These are phyloP conservation scores for Sclerotinia nivalis DNA, from an alignment of 2,329 filamentous ascomycete genomes.

Conservation along the genomic window DNA sequence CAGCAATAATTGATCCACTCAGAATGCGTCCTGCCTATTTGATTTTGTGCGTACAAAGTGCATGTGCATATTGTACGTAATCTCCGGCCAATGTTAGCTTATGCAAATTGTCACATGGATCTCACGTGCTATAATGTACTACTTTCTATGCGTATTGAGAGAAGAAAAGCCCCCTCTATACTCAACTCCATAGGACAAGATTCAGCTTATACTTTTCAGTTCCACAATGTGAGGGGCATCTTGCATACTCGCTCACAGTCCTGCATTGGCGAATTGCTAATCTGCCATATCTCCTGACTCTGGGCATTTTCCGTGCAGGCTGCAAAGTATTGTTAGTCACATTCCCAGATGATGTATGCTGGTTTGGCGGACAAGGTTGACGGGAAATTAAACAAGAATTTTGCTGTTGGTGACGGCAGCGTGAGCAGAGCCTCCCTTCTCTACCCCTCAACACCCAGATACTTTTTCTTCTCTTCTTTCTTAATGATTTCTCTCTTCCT, in stretches of 20 bases:
- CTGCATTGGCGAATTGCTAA: neutral
- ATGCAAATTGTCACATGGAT: neutral
- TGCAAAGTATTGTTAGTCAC: constrained; percentile 13
- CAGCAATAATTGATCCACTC: constrained; percentile 17
- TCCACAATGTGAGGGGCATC: constrained; percentile 16
- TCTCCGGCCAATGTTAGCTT: neutral
- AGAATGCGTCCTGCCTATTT: neutral
- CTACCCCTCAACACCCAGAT: neutral
- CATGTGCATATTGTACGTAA: constrained; percentile 15
- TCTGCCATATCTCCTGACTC: constrained; percentile 1
- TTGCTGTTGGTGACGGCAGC: neutral
- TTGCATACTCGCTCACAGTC: neutral
- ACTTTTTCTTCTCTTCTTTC: neutral
- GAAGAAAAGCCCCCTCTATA: neutral
- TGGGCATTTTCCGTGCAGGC: neutral
- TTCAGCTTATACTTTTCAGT: neutral
- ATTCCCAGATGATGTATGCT: constrained; percentile 15
- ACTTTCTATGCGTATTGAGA: neutral
- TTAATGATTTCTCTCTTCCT: neutral
- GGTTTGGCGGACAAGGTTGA: neutral
- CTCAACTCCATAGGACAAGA: neutral
- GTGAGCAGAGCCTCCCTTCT: neutral
- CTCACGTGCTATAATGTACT: neutral
- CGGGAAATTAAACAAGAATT: constrained; percentile 7
- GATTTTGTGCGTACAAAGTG: constrained; percentile 4